A percentile compares a stretch with the other conserved stretches of the same genome.
Evolutionary conservation across 2,329 filamentous ascomycete species (phyloP).

Genomic region (Blastomyces percursus): DNA sequence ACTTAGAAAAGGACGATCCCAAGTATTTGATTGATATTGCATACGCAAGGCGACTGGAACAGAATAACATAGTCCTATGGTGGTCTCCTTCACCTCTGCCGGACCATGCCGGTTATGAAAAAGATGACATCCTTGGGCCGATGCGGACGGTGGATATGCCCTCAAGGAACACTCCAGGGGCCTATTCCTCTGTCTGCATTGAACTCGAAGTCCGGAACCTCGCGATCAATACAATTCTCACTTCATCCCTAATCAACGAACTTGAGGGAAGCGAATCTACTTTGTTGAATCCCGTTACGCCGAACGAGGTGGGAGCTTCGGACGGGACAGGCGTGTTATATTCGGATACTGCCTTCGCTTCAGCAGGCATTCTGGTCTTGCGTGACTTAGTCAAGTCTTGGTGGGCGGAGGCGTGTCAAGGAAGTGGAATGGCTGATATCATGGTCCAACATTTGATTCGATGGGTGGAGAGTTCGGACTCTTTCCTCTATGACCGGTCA

Average conservation of each 20-base stretch:
- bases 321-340: slow-evolving; percentile 61
- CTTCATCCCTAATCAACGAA: slow-evolving; percentile 92
- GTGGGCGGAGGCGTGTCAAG: slow-evolving; percentile 89
- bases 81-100: slow-evolving; percentile 82
- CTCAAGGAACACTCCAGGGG: slow-evolving; percentile 81
- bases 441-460: slow-evolving; percentile 95
- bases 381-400: slow-evolving; percentile 98
- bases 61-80: slow-evolving; percentile 91
- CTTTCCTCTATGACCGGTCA: slow-evolving; percentile 88
- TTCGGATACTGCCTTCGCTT: slow-evolving; percentile 85
- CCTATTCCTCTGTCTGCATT: slow-evolving; percentile 92
- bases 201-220: slow-evolving; percentile 90
- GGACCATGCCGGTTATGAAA: slow-evolving; percentile 92
- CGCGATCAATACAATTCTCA: slow-evolving; percentile 94
- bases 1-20: slow-evolving; percentile 87
- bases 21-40: slow-evolving; percentile 91
- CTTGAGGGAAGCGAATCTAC: slow-evolving; percentile 81
- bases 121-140: slow-evolving; percentile 72
- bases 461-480: slow-evolving; percentile 90
- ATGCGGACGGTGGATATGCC: slow-evolving; percentile 88
- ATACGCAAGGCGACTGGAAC: slow-evolving; percentile 79
- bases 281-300: slow-evolving; percentile 66
- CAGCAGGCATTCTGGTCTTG: slow-evolving; percentile 77
- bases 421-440: slow-evolving; percentile 89
- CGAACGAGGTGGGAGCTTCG: slow-evolving; percentile 44